Base-by-base conservation (phyloP, 108 stramenopile genomes). In the Nannochloropsis oceanica region DNA sequence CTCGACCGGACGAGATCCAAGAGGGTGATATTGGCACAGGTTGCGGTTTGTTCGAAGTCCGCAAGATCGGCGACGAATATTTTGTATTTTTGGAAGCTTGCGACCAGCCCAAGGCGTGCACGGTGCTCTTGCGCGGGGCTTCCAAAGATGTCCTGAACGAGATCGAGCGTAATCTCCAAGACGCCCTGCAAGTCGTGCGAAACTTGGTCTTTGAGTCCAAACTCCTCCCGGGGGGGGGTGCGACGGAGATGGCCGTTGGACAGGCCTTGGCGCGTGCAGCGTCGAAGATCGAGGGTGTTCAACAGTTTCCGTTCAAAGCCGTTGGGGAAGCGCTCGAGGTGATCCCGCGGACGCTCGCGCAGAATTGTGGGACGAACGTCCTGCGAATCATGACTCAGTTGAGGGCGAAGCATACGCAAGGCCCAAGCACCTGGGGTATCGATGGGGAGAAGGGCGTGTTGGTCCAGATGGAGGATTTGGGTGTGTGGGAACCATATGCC, bases 61-160 rank as follows among this genome's bases (percentile, higher is more conserved):
- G 96, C 80, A 99, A 99, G 91, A 92, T 98, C 88, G 97, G 98
- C 14, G 95, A 92, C 59, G 91, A 91, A 89, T 99, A 98, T 95
- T 99, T 99, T 87, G 93, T 96, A 84, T 99, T 96, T 91, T 89
- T 99, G 84, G 97, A 99, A 83, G 92, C 97, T 81, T 99, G 99
- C 92, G 85, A 94, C 84, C 94, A 97, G 87, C 95, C 99, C 83
- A 98, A 99, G 93, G 98, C 99, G 12, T 99, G 99, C 90, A 99
- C 99, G 7, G 91, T 99, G 44, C 90, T 99, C 34, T 93, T 99
- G 26, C 94, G 99, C 43, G 99, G 99, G 42, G 99, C 97, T 79
- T 95, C 94, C 86, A 99, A 98, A 91, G 99, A 99, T 91, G 98
- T 99, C 8, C 92, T 99, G 84, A 99, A 98, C 91, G 99, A 99